Conservation (phyloP, 1,284 basidiomycete genomes). For the Tilletia setariae region DNA sequence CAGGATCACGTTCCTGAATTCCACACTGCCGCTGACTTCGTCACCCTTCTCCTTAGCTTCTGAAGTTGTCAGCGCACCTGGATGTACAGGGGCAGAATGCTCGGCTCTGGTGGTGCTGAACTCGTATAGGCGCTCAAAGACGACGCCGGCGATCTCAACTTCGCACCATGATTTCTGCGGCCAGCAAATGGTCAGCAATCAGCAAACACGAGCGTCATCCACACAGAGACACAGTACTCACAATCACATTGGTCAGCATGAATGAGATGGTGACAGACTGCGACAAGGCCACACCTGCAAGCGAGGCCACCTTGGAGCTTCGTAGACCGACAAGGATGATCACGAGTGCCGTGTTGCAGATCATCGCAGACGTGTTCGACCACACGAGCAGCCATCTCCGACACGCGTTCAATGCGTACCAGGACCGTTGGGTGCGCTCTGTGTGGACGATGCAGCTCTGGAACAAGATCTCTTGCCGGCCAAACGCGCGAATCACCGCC, state of each 20-base stretch:
- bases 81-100: slow-evolving; percentile 3
- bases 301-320: slow-evolving; percentile 30
- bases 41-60: not conserved
- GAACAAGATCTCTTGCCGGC: slow-evolving; percentile 25
- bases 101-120: slow-evolving; percentile 40
- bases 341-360: slow-evolving; percentile 34
- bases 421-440: slow-evolving; percentile 28
- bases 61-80: not conserved
- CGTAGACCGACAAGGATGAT: slow-evolving; percentile 34
- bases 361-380: slow-evolving; percentile 27
- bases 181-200: not conserved
- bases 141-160: slow-evolving; percentile 54
- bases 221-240: too few species aligned
- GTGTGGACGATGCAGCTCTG: slow-evolving; percentile 30
- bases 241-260: slow-evolving; percentile 25
- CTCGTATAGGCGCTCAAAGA: slow-evolving; percentile 52
- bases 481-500: slow-evolving; percentile 35
- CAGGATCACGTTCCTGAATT: slow-evolving; percentile 26
- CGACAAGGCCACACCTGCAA: slow-evolving; percentile 52
- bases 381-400: slow-evolving; percentile 43
- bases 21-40: not conserved
- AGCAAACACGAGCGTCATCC: too few species aligned
- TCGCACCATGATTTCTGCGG: slow-evolving; percentile 48
- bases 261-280: slow-evolving; percentile 36
- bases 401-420: slow-evolving; percentile 34